phyloP scores from a whole-genome alignment of 768 basidiomycete genomes.

The Tricholoma furcatifolium region DNA sequence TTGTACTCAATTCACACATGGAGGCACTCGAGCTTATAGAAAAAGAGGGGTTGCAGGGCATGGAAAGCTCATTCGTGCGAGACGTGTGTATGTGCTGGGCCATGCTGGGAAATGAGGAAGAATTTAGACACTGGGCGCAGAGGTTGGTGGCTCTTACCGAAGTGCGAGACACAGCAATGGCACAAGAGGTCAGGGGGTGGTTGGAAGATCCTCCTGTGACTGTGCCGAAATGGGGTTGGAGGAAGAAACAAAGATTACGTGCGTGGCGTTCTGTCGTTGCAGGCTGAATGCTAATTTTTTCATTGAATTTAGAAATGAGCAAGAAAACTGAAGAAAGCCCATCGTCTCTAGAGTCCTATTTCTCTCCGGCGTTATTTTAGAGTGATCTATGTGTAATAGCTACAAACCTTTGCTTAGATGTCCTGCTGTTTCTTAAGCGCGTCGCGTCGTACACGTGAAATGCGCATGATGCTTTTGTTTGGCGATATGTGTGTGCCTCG shows the following conservation, averaged over 20 bases:
- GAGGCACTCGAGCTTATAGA: conserved; percentile 38
- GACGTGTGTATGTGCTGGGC: conserved; percentile 43
- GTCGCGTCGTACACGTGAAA: not conserved
- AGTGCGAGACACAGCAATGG: conserved; percentile 25
- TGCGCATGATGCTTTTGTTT: not conserved
- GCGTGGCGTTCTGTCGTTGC: conserved; percentile 11
- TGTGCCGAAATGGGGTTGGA: conserved; percentile 41
- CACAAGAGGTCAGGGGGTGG: conserved; percentile 27
- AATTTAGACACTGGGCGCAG: conserved; percentile 36
- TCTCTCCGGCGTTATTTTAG: conserved; percentile 13
- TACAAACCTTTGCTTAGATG: too few species aligned
- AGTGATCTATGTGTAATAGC: not conserved
- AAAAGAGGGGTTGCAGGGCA: conserved; percentile 40
- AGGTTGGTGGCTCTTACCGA: conserved; percentile 24
- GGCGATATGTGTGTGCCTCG: not conserved
- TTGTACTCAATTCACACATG: conserved; percentile 36
- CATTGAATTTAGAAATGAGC: conserved; percentile 1
- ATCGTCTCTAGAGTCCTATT: conserved; percentile 11
- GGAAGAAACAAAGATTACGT: conserved; percentile 37
- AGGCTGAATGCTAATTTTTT: not conserved
- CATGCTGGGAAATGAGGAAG: conserved; percentile 34
- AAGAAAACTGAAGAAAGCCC: conserved; percentile 5
- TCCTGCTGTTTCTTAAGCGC: too few species aligned
- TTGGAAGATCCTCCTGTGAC: conserved; percentile 27
- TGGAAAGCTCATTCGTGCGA: conserved; percentile 38